Conservation (phyloP, 1,284 basidiomycete species). For the Thelephora terrestris region DNA sequence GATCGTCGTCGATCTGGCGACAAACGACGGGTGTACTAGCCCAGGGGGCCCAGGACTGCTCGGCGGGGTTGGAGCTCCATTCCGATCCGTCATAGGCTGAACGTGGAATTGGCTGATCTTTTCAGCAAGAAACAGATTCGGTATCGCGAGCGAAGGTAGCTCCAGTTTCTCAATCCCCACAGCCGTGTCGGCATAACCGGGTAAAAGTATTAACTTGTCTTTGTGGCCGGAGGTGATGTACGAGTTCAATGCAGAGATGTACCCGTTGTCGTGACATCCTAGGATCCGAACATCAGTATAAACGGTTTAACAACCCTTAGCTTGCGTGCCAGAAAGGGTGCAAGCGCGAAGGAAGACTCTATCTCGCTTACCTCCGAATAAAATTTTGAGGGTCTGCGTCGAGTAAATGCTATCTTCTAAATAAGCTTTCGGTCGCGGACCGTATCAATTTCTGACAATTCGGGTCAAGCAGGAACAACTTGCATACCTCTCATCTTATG, state of each 20-base stretch:
- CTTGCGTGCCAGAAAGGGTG: neutral
- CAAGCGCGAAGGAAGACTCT: conserved; percentile 6
- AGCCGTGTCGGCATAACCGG: conserved; percentile 52
- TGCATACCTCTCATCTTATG: conserved; percentile 58
- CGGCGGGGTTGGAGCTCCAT: neutral
- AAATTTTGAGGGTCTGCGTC: conserved; percentile 48
- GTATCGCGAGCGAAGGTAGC: conserved; percentile 44
- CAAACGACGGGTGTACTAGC: neutral
- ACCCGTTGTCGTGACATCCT: conserved; percentile 71
- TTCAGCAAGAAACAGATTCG: conserved; percentile 51
- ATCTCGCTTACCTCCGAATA: conserved; percentile 44
- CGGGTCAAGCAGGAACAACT: too few relatives aligned
- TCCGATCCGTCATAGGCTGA: neutral
- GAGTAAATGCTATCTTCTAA: conserved; percentile 51
- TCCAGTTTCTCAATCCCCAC: conserved; percentile 44
- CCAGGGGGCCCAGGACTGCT: neutral
- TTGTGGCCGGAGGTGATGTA: conserved; percentile 54
- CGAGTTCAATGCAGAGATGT: conserved; percentile 50
- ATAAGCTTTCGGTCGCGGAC: conserved; percentile 27
- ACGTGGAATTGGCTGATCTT: conserved; percentile 26
- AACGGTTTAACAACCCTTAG: too few relatives aligned
- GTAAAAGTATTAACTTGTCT: conserved; percentile 57
- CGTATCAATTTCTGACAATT: conserved; percentile 3
- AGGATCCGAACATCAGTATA: conserved; percentile 4
- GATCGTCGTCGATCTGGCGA: neutral